Percentiles rank a stretch among this genome's conserved stretches.
These are phyloP conservation scores for Ricinus communis DNA, from an alignment of 345 rosid species.

Conservation along the genomic window DNA sequence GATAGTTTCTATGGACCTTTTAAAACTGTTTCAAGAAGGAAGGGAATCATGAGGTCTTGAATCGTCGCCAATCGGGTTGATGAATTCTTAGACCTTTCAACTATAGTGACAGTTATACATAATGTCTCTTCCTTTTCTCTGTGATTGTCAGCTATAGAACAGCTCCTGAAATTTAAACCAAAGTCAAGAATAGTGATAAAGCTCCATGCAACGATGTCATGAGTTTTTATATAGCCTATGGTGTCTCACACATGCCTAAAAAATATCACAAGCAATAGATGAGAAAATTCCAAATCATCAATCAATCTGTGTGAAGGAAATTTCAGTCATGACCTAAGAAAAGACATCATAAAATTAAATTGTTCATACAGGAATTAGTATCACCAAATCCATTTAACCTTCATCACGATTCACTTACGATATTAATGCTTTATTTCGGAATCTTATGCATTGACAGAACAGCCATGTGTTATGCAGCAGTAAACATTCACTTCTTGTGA, in stretches of 20 bases:
- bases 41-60: constrained; percentile 52
- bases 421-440: neutral
- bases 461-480: neutral
- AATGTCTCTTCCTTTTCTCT: constrained; percentile 43
- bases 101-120: constrained; percentile 54
- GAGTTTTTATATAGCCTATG: neutral
- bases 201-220: neutral
- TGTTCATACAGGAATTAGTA: neutral
- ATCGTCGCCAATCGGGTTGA: constrained; percentile 39
- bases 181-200: constrained; percentile 11
- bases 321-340: neutral
- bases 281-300: neutral
- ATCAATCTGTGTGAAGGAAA: neutral
- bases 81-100: constrained; percentile 41
- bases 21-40: constrained; percentile 55
- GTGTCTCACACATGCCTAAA: neutral
- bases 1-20: constrained; percentile 41
- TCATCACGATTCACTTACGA: too few relatives aligned
- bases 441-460: neutral
- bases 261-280: neutral
- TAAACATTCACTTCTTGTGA: neutral
- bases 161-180: constrained; percentile 35
- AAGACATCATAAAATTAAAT: neutral
- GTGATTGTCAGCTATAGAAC: constrained; percentile 32
- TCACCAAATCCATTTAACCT: neutral